phyloP scores from a whole-genome alignment of 2,329 filamentous ascomycete genomes.

The Aureobasidium uvarum region DNA sequence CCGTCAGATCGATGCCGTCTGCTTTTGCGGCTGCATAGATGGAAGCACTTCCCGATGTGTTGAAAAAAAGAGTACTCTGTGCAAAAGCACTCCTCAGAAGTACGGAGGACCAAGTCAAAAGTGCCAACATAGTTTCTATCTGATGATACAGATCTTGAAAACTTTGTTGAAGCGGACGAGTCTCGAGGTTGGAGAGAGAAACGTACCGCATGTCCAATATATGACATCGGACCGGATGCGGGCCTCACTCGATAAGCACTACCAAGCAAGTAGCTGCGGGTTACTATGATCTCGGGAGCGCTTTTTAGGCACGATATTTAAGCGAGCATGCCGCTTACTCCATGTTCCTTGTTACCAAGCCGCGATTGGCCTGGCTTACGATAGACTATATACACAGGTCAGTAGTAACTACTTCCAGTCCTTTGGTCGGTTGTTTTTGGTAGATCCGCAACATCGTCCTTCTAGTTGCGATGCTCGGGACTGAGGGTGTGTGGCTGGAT shows the following conservation, averaged over 20 bases:
- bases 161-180: background rate
- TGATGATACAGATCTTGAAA: background rate
- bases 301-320: background rate
- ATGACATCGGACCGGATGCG: background rate
- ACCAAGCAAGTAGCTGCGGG: background rate
- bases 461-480: background rate
- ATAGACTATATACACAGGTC: background rate
- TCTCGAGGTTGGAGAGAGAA: background rate
- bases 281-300: background rate
- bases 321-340: slow-evolving; percentile 11
- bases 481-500: background rate
- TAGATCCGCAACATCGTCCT: background rate
- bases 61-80: background rate
- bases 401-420: background rate
- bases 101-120: background rate
- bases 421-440: background rate
- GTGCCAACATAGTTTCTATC: background rate
- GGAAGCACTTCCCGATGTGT: background rate
- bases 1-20: background rate
- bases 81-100: background rate
- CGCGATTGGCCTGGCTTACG: background rate
- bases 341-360: background rate
- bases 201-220: background rate
- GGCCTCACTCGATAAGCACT: background rate
- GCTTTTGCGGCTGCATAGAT: background rate